Base-by-base conservation (phyloP, 257 asterid genomes). In the Salvia splendens region DNA sequence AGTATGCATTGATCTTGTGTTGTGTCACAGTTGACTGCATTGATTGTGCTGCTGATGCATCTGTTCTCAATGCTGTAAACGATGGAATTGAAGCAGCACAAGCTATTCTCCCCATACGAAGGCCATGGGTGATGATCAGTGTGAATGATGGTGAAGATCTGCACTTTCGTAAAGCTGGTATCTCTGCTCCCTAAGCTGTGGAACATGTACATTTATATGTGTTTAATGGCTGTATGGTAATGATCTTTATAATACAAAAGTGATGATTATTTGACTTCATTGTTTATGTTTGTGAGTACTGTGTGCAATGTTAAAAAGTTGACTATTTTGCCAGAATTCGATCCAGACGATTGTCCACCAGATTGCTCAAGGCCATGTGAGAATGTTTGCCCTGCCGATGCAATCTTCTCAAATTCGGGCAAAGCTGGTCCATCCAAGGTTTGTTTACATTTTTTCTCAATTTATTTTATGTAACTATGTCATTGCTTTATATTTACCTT, bases 41-140 rank as follows among this genome's bases (percentile, higher is more conserved):
- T 61, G 98, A 92, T 73, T 92, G 97, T 74, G 98, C 98, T 72
- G 96, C 98, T 42, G 98, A 92, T 71, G 79, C 81, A 41, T 89
- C 98, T 0, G 97, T 89, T 42, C 85, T 92, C 69, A 84, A 77
- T 71, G 98, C 97, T 4, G 97, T 92, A 47, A 83, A 82, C 32
- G 96, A 92, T 43, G 98, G 98, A 11, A 83, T 92, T 47, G 82
- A 83, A 79, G 89, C 97, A 68, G 98, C 98, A 10, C 78, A 78
- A 70, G 80, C 72, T 40, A 83, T 92, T 32, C 56, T 81, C 54
- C 91, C 96, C 40, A 52, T 89, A 65, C 87, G 91, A n/a, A 85
- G 86, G 87, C 98, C 98, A 20, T 92, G 98, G 97, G 85, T 92
- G 67, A 92, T 89, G 98, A 87, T 89, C 76, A 92, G 98, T 71